Conservation (phyloP, 163 green algal genomes). For the Prototheca wickerhamii region DNA sequence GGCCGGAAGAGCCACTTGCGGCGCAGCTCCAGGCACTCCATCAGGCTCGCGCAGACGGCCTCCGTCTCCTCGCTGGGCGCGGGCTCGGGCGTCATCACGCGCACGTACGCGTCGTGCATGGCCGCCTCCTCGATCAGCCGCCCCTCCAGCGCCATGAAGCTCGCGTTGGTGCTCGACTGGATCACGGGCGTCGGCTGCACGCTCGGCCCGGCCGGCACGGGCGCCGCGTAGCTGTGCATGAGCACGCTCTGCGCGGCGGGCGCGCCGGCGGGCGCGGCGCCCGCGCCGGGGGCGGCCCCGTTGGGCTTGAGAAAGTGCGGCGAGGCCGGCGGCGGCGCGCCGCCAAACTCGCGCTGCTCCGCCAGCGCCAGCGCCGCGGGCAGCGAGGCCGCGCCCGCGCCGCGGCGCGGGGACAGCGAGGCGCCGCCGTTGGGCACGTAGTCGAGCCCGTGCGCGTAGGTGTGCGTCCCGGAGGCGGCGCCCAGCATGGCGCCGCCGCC, state of each 20-base stretch:
- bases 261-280: neutral
- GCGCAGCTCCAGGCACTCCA: conserved; percentile 49
- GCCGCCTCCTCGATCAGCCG: conserved; percentile 52
- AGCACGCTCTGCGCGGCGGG: neutral
- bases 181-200: neutral
- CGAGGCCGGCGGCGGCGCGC: too few species aligned
- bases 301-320: neutral
- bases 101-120: conserved; percentile 51
- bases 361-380: too few species aligned
- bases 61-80: conserved; percentile 52
- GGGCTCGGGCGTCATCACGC: conserved; percentile 48
- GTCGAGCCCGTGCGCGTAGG: conserved; percentile 3
- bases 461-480: neutral
- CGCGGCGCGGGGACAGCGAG: conserved; percentile 1
- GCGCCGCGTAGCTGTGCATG: neutral
- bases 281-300: neutral
- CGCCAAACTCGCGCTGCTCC: too few species aligned
- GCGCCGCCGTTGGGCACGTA: too few species aligned
- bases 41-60: conserved; percentile 56
- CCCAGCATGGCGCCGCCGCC: neutral
- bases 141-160: conserved; percentile 2
- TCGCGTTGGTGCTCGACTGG: neutral
- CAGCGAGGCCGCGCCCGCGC: too few species aligned
- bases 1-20: conserved; percentile 49
- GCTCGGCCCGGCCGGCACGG: neutral